Percentiles rank a stretch among this genome's conserved stretches.
phyloP scores from a whole-genome alignment of 345 rosid genomes.

The Psidium guajava region DNA sequence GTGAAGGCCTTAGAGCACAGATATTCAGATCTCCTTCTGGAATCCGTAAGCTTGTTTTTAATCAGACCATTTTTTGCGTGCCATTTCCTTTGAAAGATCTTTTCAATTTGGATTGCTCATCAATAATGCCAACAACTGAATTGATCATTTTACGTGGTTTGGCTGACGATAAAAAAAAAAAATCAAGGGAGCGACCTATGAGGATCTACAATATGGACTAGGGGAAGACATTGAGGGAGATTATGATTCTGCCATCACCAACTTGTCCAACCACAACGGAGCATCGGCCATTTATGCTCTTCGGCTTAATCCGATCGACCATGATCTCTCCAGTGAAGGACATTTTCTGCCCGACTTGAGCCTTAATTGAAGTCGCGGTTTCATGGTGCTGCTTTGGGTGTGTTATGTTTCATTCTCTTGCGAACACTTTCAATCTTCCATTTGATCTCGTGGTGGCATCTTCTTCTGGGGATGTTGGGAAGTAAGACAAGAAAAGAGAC shows the following conservation, averaged over 20 bases:
- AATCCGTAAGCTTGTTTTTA: background rate
- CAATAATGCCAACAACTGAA: background rate
- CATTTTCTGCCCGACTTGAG: background rate
- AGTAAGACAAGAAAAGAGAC: background rate
- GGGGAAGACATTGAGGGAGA: background rate
- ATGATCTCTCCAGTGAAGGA: background rate
- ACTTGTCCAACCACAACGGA: background rate
- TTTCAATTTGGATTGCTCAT: background rate
- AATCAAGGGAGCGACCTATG: background rate
- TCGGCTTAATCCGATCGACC: background rate
- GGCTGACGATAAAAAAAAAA: background rate
- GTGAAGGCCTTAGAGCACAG: background rate
- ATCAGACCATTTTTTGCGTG: background rate
- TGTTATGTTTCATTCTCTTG: background rate
- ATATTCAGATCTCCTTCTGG: background rate
- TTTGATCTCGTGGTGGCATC: background rate
- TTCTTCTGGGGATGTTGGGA: background rate
- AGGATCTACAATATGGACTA: background rate
- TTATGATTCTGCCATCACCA: background rate
- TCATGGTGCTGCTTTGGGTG: background rate
- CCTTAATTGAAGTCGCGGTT: background rate
- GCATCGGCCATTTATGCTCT: background rate
- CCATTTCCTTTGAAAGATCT: background rate
- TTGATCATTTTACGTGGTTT: background rate
- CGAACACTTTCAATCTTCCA: background rate